Base-by-base conservation (phyloP, 1,284 basidiomycete species). In the Irpex lacteus region DNA sequence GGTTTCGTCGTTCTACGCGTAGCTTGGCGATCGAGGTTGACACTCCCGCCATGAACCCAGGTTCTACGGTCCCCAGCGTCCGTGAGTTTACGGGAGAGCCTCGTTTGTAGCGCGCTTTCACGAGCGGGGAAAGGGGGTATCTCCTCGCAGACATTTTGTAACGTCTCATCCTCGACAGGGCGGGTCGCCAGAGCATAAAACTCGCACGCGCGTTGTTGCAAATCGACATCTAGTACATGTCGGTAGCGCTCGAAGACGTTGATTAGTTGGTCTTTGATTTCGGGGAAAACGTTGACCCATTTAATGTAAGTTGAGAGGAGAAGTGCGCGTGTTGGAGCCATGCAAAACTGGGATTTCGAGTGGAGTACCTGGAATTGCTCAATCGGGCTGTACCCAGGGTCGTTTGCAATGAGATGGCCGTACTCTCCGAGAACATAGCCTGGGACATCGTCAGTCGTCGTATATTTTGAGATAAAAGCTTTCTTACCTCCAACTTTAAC, bases 211-310 rank as follows among this genome's bases (percentile, higher is more conserved):
- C 98, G 89, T 76, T 99, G 98, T 77, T 99, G 98, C 4, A 99
- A 83, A 73, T 99, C 98, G 19, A 96, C 90, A 75, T 99, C 97
- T n/a, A 99, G 87, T 40, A 98, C 95, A 73, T 98, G 95, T 19
- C 94, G 90, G 76, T 98, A 99, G n/a, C 95, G 92, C 71, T 98
- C 95, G 73, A 99, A 97, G 67, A 99, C 95, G 75, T 92, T 94
- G 71, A 98, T 75, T 21, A 99, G 86, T 73, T 98, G 95, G 21
- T 91, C 86, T 70, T 97, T 96, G 78, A 99, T 98, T 77, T 99
- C 98, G 5, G 98, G 98, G 79, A 99, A 99, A 61, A 99, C 90
- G 75, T 99, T 99, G 67, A 98, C 94, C 97, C 95, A 98, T 83
- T 99, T 99, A 81, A 98, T 91, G 76, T 99, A 99, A 0, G 98